Evolutionary conservation across 2,329 filamentous ascomycete genomes (phyloP), one percentile per base, ranked within the genome.

Genomic region (Aspergillus sp.): DNA sequence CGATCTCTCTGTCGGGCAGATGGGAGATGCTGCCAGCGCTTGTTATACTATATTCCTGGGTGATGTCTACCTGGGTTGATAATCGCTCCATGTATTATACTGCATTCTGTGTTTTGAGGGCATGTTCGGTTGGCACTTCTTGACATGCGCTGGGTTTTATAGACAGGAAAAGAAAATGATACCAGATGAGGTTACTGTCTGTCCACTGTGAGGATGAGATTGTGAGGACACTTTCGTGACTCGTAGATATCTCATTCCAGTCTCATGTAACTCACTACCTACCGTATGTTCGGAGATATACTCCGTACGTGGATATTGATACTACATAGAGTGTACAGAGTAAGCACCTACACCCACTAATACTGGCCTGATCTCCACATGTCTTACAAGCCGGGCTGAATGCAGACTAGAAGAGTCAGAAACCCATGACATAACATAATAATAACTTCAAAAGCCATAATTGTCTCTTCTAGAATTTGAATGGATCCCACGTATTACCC

Each of bases 1-100:
- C 45, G 46, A 33, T 49, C 33, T 45, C n/a, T 32, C 30, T 45
- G 22, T 32, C 45, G 38, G 20, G n/a, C 47, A 35, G 26, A 47
- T 49, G 33, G 33, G 47, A 49, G 8, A 49, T 45, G 47, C 22
- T 45, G 36, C 30, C 42, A 32, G 46, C 26, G 16, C 22, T 51
- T 41, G 49, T 42, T 49, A 45, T 54, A 45, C 49, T 51, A 52
- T 55, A 53, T 49, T 30, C 46, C 44, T 49, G 19, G 48, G 32
- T 52, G 50, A 44, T 40, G 51, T 45, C 47, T 38, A n/a, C 9
- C 16, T 38, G 16, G 14, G 7, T 22, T 42, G 16, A 19, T 60
- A 54, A 57, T 56, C 54, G 53, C 57, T 52, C 54, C 50, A 36
- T 64, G 60, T 64, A 64, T 59, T 61, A 64, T 64, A 62, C 54